A percentile compares a stretch with the other conserved stretches of the same genome.
Evolutionary conservation across 176 grass and related monocot genomes (phyloP).

Genomic region (Triticum turgidum): DNA sequence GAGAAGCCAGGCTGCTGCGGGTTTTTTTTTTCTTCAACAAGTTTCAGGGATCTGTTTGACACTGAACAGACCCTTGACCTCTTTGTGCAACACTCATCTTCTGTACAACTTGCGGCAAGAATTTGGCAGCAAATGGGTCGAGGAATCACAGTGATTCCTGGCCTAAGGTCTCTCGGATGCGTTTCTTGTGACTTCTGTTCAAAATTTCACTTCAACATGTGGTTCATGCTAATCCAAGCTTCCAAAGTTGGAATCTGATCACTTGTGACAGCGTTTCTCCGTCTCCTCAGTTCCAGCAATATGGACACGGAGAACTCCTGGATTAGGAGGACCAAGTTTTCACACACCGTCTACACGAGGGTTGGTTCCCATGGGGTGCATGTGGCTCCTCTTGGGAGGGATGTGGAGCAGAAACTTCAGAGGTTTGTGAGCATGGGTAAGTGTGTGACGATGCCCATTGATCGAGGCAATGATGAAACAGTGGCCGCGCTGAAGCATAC

Average conservation of each 20-base stretch:
- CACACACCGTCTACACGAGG: constrained; percentile 44
- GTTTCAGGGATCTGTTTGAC: neutral
- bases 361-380: neutral
- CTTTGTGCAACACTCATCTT: neutral
- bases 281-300: neutral
- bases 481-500: constrained; percentile 29
- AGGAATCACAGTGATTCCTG: constrained; percentile 2
- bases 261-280: neutral
- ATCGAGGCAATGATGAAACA: constrained; percentile 27
- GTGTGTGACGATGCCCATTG: constrained; percentile 35
- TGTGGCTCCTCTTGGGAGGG: constrained; percentile 19
- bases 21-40: neutral
- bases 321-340: constrained; percentile 62
- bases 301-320: constrained; percentile 62
- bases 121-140: constrained; percentile 30
- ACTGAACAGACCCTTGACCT: neutral
- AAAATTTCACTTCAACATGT: constrained; percentile 38
- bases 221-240: constrained; percentile 27
- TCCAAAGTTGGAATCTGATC: constrained; percentile 47
- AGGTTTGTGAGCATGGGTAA: constrained; percentile 14
- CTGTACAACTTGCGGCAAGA: neutral
- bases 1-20: neutral
- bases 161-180: neutral
- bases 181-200: constrained; percentile 21
- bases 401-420: constrained; percentile 34